Evolutionary conservation across 2,329 filamentous ascomycete genomes (phyloP).

Genomic region (Colletotrichum tanaceti): DNA sequence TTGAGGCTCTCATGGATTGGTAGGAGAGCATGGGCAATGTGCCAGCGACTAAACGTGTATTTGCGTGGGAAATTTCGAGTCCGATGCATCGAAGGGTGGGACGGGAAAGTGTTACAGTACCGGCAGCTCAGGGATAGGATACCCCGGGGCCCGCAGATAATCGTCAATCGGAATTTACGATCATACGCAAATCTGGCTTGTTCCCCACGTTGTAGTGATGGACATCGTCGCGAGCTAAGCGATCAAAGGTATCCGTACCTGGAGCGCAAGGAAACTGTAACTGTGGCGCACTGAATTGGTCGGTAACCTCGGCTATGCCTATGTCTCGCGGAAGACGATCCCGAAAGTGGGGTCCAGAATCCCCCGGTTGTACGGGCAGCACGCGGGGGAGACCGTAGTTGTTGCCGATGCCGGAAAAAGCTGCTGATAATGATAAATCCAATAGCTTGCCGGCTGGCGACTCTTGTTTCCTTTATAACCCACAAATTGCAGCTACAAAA

Average conservation of each 20-base stretch:
- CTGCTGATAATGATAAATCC: constrained; percentile 25
- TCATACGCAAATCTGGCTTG: not conserved
- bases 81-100: not conserved
- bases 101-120: not conserved
- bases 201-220: constrained; percentile 6
- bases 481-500: constrained; percentile 1
- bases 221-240: constrained; percentile 21
- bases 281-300: constrained; percentile 36
- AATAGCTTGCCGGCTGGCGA: constrained; percentile 20
- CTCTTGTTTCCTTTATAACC: not conserved
- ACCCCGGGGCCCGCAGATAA: constrained; percentile 33
- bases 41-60: not conserved
- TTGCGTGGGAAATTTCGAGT: not conserved
- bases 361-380: constrained; percentile 33
- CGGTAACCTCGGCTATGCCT: constrained; percentile 42
- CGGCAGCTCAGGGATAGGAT: constrained; percentile 16
- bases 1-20: not conserved
- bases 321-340: constrained; percentile 37
- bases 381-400: constrained; percentile 21
- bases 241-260: constrained; percentile 1
- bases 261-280: constrained; percentile 8
- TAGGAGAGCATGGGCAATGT: not conserved
- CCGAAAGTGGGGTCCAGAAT: constrained; percentile 40
- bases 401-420: constrained; percentile 21
- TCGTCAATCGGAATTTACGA: constrained; percentile 19